These are phyloP conservation scores for Trichaptum fuscoviolaceum DNA, from an alignment of 768 basidiomycete genomes.

Conservation along the genomic window DNA sequence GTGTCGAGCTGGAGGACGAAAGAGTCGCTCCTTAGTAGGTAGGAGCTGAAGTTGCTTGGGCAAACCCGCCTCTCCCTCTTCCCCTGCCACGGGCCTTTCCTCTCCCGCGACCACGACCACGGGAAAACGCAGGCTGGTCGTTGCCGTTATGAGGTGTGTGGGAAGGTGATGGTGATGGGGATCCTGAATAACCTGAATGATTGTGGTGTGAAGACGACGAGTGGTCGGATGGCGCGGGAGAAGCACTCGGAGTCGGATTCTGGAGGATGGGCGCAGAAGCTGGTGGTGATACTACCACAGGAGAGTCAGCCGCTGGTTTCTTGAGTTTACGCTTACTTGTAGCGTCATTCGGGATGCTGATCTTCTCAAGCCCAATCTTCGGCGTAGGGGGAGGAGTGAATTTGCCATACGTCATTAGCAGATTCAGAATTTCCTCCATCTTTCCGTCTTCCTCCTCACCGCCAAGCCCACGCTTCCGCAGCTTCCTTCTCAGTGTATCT, in stretches of 20 bases:
- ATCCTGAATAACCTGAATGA: constrained; percentile 2
- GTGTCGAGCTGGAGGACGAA: neutral
- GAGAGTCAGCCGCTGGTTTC: constrained; percentile 52
- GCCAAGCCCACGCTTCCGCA: constrained; percentile 4
- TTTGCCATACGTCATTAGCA: constrained; percentile 13
- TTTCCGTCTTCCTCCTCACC: constrained; percentile 5
- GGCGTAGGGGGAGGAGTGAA: constrained; percentile 15
- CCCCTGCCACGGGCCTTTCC: constrained; percentile 36
- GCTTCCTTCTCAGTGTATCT: constrained; percentile 17
- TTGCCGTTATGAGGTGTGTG: constrained; percentile 8
- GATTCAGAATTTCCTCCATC: constrained; percentile 11
- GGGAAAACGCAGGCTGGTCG: constrained; percentile 19
- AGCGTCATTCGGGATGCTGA: constrained; percentile 17
- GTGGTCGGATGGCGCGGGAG: constrained; percentile 2
- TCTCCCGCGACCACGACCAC: constrained; percentile 33
- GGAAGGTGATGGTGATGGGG: constrained; percentile 5
- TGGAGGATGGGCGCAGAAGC: constrained; percentile 20
- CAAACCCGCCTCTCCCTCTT: constrained; percentile 25
- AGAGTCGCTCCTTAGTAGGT: neutral
- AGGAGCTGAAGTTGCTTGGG: neutral
- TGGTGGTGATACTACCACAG: constrained; percentile 44
- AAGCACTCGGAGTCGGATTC: constrained; percentile 13
- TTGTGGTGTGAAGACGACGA: neutral
- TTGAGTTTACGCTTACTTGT: constrained; percentile 31
- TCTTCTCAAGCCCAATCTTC: constrained; percentile 1